Conservation (phyloP, 306 rosid species). For the Corylus avellana region DNA sequence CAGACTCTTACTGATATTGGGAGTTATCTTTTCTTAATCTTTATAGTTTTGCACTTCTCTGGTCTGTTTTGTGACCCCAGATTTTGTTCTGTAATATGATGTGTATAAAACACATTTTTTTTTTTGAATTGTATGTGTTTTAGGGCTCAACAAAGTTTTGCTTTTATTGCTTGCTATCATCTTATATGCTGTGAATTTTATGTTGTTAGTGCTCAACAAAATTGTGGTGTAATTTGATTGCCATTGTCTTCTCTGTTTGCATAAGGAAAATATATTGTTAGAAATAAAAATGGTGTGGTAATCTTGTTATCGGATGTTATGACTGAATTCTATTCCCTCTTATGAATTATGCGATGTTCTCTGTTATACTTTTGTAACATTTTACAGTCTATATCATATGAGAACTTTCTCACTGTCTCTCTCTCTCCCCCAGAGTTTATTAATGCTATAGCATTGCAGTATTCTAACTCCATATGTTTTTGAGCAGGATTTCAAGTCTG, state of each 20-base stretch:
- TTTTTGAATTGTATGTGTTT: neutral
- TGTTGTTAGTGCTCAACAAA: neutral
- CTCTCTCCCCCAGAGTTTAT: neutral
- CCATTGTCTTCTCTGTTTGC: neutral
- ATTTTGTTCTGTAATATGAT: neutral
- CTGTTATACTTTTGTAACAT: neutral
- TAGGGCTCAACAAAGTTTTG: neutral
- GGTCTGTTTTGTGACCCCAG: neutral
- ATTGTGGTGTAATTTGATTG: neutral
- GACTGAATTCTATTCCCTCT: neutral
- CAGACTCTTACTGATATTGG: neutral
- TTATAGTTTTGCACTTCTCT: neutral
- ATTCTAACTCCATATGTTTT: neutral
- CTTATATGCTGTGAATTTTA: neutral
- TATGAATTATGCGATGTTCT: neutral
- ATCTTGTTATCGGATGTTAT: neutral
- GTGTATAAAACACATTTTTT: too few relatives aligned
- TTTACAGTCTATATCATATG: neutral
- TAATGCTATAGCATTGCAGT: neutral
- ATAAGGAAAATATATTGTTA: neutral
- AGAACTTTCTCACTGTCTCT: neutral
- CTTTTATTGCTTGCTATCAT: neutral
- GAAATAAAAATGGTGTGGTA: neutral
- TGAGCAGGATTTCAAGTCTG: slow-evolving; percentile 52
- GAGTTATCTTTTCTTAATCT: neutral